Evolutionary conservation across 2,329 filamentous ascomycete genomes (phyloP).

Genomic region (Aspergillus sp.): DNA sequence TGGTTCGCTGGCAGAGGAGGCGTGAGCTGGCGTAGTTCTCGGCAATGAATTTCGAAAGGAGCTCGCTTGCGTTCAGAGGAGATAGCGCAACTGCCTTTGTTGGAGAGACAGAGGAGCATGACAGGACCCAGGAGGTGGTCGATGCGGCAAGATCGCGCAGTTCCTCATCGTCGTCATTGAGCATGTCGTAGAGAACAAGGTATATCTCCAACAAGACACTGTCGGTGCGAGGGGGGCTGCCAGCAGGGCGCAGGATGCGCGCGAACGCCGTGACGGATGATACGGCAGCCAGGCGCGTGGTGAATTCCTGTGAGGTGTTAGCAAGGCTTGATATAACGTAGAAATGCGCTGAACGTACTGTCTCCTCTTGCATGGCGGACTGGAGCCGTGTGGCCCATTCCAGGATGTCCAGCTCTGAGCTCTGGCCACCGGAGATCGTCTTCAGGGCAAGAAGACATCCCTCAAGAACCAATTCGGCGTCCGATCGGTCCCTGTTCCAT

Average conservation of each 20-base stretch:
- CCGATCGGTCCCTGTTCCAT: conserved; percentile 40
- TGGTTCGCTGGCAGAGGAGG: conserved; percentile 36
- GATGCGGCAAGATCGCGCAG: conserved; percentile 66
- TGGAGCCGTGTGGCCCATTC: conserved; percentile 38
- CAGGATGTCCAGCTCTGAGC: conserved; percentile 28
- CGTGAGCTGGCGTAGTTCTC: conserved; percentile 35
- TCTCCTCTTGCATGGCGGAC: conserved; percentile 45
- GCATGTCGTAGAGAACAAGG: conserved; percentile 69
- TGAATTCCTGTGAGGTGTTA: conserved; percentile 37
- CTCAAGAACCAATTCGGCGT: conserved; percentile 40
- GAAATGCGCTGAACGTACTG: conserved; percentile 29
- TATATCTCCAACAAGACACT: conserved; percentile 56
- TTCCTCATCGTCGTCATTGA: conserved; percentile 92
- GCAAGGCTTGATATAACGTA: background rate
- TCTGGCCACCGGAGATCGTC: conserved; percentile 14
- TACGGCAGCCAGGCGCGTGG: conserved; percentile 41
- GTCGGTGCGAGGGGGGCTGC: conserved; percentile 24
- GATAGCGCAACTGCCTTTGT: conserved; percentile 40
- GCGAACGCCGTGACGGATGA: conserved; percentile 38
- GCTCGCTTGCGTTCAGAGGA: conserved; percentile 52
- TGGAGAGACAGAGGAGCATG: conserved; percentile 34
- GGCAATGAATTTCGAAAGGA: conserved; percentile 39
- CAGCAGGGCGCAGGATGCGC: conserved; percentile 44
- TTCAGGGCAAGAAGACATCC: conserved; percentile 40
- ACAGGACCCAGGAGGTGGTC: conserved; percentile 40